Percentiles rank a stretch among this genome's conserved stretches.
Evolutionary conservation across 345 rosid species (phyloP).

Genomic region (Salix brachista): DNA sequence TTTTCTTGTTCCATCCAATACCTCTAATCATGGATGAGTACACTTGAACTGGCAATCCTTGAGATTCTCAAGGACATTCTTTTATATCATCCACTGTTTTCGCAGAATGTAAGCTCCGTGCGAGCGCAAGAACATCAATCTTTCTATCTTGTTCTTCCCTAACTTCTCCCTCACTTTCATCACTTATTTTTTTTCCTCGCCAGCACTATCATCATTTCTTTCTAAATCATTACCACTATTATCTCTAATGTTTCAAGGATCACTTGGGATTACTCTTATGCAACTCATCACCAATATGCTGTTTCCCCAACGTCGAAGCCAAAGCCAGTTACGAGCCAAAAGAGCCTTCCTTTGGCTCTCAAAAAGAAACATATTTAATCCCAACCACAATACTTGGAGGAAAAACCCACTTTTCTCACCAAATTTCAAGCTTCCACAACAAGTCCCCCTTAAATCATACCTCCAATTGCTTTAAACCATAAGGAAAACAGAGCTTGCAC

Average conservation of each 20-base stretch:
- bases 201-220: slow-evolving; percentile 16
- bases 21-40: slow-evolving; percentile 62
- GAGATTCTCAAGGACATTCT: slow-evolving; percentile 3
- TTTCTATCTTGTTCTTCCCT: slow-evolving; percentile 28
- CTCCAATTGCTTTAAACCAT: slow-evolving; percentile 32
- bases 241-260: slow-evolving; percentile 15
- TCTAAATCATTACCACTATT: slow-evolving; percentile 16
- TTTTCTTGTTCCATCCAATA: slow-evolving; percentile 59
- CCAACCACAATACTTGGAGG: slow-evolving; percentile 6
- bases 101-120: slow-evolving; percentile 47
- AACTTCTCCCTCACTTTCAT: slow-evolving; percentile 11
- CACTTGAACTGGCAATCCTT: slow-evolving; percentile 59
- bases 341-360: slow-evolving; percentile 33
- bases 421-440: slow-evolving; percentile 22
- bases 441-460: slow-evolving; percentile 15
- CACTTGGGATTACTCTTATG: slow-evolving; percentile 27
- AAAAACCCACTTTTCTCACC: slow-evolving; percentile 25
- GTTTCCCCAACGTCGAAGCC: slow-evolving; percentile 56
- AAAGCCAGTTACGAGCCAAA: slow-evolving; percentile 35
- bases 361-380: slow-evolving; percentile 24
- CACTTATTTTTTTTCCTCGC: slow-evolving; percentile 1
- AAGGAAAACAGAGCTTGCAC: slow-evolving; percentile 27
- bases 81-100: slow-evolving; percentile 73
- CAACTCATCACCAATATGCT: slow-evolving; percentile 40
- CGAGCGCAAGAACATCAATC: slow-evolving; percentile 56